Conservation (phyloP, 1,139 yeast genomes). For the Yamadazyma triangularis region DNA sequence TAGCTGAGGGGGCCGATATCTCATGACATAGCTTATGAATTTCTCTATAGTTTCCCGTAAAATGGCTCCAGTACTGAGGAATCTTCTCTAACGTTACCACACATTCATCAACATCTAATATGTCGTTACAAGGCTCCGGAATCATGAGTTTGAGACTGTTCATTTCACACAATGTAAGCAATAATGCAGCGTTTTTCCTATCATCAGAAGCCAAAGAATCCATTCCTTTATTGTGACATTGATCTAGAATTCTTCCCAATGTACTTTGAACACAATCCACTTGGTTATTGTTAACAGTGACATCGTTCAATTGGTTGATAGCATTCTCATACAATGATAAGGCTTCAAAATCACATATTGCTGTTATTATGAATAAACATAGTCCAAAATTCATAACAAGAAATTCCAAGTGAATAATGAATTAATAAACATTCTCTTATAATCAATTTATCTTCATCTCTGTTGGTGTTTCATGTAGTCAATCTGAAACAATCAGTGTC, state of each 20-base stretch:
- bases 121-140: constrained; percentile 27
- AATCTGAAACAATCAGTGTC: no score
- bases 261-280: constrained; percentile 24
- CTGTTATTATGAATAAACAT: no score
- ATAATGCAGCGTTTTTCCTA: constrained; percentile 41
- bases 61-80: constrained; percentile 59
- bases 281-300: constrained; percentile 5
- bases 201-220: constrained; percentile 24
- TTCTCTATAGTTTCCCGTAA: constrained; percentile 53
- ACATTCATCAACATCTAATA: constrained; percentile 22
- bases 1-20: constrained; percentile 48
- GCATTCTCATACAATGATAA: no score
- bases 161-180: constrained; percentile 53
- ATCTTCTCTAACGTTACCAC: constrained; percentile 34
- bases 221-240: constrained; percentile 26
- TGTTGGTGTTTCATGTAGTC: no score
- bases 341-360: no score
- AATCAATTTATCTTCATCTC: no score
- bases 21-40: constrained; percentile 46
- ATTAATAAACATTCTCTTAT: no score
- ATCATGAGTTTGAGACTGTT: constrained; percentile 34
- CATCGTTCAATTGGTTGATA: no score
- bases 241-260: constrained; percentile 18
- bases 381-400: no score
- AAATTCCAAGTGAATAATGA: no score